phyloP scores from a whole-genome alignment of 495 filamentous ascomycete genomes.

The Xylaria telfairii region DNA sequence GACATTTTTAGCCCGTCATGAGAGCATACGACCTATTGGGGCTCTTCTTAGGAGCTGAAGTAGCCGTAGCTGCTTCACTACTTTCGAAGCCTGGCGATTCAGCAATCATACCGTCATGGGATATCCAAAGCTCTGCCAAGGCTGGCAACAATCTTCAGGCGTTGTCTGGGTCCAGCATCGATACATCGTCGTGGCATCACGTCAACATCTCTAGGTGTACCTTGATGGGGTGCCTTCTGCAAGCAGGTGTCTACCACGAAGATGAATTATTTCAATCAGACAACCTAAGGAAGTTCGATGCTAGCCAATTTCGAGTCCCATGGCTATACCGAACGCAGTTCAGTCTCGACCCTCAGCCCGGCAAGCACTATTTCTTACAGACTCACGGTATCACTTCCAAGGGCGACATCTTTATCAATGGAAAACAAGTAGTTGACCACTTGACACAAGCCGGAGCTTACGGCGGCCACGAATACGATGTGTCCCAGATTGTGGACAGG shows the following conservation, averaged over 20 bases:
- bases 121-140: slow-evolving; percentile 56
- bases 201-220: slow-evolving; percentile 57
- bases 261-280: slow-evolving; percentile 63
- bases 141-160: slow-evolving; percentile 42
- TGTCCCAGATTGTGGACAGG: slow-evolving; percentile 50
- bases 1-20: slow-evolving; percentile 27
- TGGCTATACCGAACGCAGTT: slow-evolving; percentile 71
- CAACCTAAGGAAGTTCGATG: slow-evolving; percentile 53
- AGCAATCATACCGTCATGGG: slow-evolving; percentile 60
- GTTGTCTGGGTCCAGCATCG: slow-evolving; percentile 54
- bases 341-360: slow-evolving; percentile 38
- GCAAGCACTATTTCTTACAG: slow-evolving; percentile 56
- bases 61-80: slow-evolving; percentile 29
- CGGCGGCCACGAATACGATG: slow-evolving; percentile 59
- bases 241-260: slow-evolving; percentile 61
- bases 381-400: slow-evolving; percentile 67
- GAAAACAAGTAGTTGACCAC: slow-evolving; percentile 55
- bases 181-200: slow-evolving; percentile 61
- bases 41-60: slow-evolving; percentile 28
- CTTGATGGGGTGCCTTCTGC: slow-evolving; percentile 63
- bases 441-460: slow-evolving; percentile 63
- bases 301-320: slow-evolving; percentile 56
- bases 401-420: slow-evolving; percentile 68
- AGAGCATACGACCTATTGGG: slow-evolving; percentile 28
- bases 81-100: slow-evolving; percentile 47